Evolutionary conservation across 306 rosid species (phyloP).

Genomic region (Aeschynomene evenia): DNA sequence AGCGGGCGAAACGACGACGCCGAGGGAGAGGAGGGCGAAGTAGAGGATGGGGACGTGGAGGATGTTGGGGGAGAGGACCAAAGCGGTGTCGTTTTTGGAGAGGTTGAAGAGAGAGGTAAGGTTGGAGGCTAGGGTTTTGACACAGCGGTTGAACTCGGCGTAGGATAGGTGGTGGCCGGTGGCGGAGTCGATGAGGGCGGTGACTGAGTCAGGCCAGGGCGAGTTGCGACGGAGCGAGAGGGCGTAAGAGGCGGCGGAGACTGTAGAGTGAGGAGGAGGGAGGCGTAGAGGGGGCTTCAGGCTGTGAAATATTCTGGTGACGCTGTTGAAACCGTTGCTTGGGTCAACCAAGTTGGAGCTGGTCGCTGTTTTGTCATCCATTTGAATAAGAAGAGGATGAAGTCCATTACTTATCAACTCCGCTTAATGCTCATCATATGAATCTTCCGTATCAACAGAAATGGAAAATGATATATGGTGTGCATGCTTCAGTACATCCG

Average conservation of each 20-base stretch:
- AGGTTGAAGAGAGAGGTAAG: conserved; percentile 38
- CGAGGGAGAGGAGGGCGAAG: conserved; percentile 58
- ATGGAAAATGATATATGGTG: too few species aligned
- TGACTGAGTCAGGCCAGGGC: conserved; percentile 35
- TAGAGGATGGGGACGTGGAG: conserved; percentile 49
- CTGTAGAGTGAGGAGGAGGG: conserved; percentile 38
- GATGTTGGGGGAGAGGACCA: conserved; percentile 45
- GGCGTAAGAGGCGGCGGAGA: conserved; percentile 39
- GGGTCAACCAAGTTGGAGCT: conserved; percentile 5
- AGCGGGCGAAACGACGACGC: conserved; percentile 52
- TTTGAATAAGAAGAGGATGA: not conserved
- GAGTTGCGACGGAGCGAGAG: conserved; percentile 42
- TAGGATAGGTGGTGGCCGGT: conserved; percentile 32
- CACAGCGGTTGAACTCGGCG: conserved; percentile 35
- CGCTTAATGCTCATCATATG: too few species aligned
- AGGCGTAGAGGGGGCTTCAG: conserved; percentile 40
- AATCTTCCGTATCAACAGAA: too few species aligned
- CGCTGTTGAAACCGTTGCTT: conserved; percentile 46
- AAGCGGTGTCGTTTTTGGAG: conserved; percentile 47
- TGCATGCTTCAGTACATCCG: too few species aligned
- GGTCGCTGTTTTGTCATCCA: not conserved
- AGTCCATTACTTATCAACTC: not conserved
- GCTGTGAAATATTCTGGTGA: conserved; percentile 51
- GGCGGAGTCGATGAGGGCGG: conserved; percentile 41
- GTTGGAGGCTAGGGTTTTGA: conserved; percentile 40